Evolutionary conservation across 2,329 filamentous ascomycete genomes (phyloP).

Genomic region (Cladosporium sp.): DNA sequence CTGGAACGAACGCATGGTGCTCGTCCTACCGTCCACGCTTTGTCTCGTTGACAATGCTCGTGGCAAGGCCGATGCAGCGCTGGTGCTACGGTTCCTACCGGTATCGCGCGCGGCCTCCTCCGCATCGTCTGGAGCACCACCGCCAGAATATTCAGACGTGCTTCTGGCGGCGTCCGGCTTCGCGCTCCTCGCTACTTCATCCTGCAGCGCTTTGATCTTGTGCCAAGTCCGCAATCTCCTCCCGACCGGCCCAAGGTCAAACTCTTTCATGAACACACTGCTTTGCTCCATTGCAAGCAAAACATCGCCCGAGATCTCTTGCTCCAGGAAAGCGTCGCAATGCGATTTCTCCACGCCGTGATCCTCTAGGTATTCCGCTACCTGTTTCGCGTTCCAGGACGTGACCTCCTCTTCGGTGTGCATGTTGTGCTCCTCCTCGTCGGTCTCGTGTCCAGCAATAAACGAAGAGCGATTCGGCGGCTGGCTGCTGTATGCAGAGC

Average conservation of each 20-base stretch:
- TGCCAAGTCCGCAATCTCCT: conserved; percentile 92
- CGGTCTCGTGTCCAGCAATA: conserved; percentile 90
- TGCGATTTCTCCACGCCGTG: conserved; percentile 82
- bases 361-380: conserved; percentile 84
- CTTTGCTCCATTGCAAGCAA: conserved; percentile 92
- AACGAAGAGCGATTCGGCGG: conserved; percentile 72
- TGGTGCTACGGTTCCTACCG: conserved; percentile 44
- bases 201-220: conserved; percentile 87
- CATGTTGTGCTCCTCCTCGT: conserved; percentile 78
- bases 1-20: conserved; percentile 13
- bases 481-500: conserved; percentile 84
- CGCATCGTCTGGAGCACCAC: conserved; percentile 18
- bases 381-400: conserved; percentile 73
- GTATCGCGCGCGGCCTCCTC: conserved; percentile 40
- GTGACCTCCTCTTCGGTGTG: conserved; percentile 72
- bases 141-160: conserved; percentile 40
- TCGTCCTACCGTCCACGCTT: conserved; percentile 18
- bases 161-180: conserved; percentile 29
- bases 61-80: conserved; percentile 19
- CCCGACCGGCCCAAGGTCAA: conserved; percentile 88
- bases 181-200: conserved; percentile 68
- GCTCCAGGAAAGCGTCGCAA: conserved; percentile 90
- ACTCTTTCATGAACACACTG: conserved; percentile 91
- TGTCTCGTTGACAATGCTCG: conserved; percentile 18
- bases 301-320: conserved; percentile 94